Conservation (phyloP, 306 rosid species). For the Sphenostylis stenocarpa region DNA sequence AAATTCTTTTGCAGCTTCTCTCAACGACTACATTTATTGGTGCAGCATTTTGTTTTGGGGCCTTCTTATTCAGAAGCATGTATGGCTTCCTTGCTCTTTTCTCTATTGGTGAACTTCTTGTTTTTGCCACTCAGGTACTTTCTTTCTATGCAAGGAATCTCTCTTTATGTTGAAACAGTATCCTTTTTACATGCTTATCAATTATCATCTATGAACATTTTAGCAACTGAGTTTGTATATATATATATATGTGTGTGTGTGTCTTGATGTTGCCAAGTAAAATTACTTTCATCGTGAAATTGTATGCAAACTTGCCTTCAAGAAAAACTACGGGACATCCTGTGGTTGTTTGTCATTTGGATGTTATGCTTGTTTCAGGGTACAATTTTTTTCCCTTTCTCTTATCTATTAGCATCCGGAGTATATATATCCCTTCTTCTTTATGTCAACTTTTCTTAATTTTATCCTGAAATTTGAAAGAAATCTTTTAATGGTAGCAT, state of each 20-base stretch:
- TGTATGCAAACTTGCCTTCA: background rate
- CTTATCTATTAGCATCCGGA: background rate
- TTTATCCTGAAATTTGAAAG: conserved; percentile 9
- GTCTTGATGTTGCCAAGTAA: background rate
- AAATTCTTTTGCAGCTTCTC: conserved; percentile 64
- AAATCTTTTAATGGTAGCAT: background rate
- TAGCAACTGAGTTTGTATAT: background rate
- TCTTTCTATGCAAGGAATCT: background rate
- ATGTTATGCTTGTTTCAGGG: background rate
- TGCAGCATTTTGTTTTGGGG: conserved; percentile 62
- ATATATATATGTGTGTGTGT: no score
- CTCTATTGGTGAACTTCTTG: conserved; percentile 69
- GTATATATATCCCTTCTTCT: background rate
- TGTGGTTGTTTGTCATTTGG: background rate
- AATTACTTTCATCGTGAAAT: conserved; percentile 10
- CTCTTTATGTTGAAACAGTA: background rate
- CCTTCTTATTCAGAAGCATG: conserved; percentile 74
- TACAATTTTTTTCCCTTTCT: background rate
- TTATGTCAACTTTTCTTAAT: conserved; percentile 1
- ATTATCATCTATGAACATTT: background rate
- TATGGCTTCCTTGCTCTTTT: conserved; percentile 71
- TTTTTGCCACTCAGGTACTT: conserved; percentile 85
- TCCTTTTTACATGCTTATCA: background rate
- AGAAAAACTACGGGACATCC: background rate
- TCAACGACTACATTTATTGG: conserved; percentile 65